phyloP scores from a whole-genome alignment of 1,284 basidiomycete genomes.

The Omphalotus olearius region DNA sequence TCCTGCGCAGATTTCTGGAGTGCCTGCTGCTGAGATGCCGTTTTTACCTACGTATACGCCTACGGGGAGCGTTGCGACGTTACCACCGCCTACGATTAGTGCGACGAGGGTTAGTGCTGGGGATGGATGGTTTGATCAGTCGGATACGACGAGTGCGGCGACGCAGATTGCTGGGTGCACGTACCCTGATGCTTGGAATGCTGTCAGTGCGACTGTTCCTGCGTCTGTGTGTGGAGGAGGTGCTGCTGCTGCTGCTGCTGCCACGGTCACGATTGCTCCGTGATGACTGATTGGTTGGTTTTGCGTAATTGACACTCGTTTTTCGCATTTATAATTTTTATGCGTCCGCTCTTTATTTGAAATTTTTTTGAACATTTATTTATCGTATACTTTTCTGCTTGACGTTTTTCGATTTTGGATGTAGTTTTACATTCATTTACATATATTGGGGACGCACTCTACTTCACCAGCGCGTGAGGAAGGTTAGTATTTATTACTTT shows the following conservation, averaged over 20 bases:
- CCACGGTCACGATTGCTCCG: not conserved
- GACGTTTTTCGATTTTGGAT: too few relatives aligned
- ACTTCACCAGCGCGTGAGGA: too few relatives aligned
- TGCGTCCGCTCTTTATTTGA: too few relatives aligned
- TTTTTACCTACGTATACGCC: conserved; percentile 67
- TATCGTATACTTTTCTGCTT: too few relatives aligned
- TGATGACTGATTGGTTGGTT: too few relatives aligned
- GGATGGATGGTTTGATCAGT: conserved; percentile 69
- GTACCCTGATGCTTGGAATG: conserved; percentile 64
- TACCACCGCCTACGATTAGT: conserved; percentile 61
- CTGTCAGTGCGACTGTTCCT: conserved; percentile 42
- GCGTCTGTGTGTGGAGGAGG: conserved; percentile 35
- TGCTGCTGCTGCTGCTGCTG: conserved; percentile 14
- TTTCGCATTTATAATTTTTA: too few relatives aligned
- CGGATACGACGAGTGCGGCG: conserved; percentile 51
- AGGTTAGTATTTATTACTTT: too few relatives aligned
- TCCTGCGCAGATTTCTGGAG: conserved; percentile 46
- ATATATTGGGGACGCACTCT: too few relatives aligned
- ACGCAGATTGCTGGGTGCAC: conserved; percentile 58
- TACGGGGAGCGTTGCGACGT: conserved; percentile 56
- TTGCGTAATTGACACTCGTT: too few relatives aligned
- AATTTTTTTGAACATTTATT: too few relatives aligned
- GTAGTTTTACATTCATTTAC: too few relatives aligned
- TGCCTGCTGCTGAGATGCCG: conserved; percentile 34
- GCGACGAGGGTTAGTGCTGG: conserved; percentile 48